These are phyloP conservation scores for Acaromyces ingoldii DNA, from an alignment of 1,284 basidiomycete species.

Conservation along the genomic window DNA sequence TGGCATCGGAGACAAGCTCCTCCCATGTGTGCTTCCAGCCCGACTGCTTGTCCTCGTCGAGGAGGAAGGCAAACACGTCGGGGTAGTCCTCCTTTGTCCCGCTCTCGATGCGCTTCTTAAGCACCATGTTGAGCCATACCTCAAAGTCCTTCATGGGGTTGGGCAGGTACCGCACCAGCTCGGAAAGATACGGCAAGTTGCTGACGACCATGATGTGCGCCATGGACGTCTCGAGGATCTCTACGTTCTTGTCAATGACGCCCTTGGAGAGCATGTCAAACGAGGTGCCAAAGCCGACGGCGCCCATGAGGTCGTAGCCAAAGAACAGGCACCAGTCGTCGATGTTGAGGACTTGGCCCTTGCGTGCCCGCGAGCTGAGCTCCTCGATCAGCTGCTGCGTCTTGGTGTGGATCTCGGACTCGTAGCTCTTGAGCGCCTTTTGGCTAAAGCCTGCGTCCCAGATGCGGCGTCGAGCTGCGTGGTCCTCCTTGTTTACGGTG, in stretches of 20 bases:
- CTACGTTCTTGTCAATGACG: slow-evolving; percentile 10
- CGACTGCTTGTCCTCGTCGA: background rate
- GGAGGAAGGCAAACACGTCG: background rate
- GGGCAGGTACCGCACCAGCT: background rate
- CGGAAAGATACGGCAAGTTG: slow-evolving; percentile 4
- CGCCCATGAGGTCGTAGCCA: slow-evolving; percentile 6
- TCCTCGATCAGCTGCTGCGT: background rate
- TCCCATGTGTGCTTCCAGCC: slow-evolving; percentile 5
- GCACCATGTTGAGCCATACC: slow-evolving; percentile 19
- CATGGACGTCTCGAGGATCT: slow-evolving; percentile 2
- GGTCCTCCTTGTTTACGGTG: background rate
- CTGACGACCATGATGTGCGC: background rate
- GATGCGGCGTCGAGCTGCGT: background rate
- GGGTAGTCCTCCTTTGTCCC: too few relatives aligned
- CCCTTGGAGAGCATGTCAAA: slow-evolving; percentile 6
- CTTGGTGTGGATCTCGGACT: background rate
- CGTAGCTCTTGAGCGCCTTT: background rate
- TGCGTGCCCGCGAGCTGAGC: background rate
- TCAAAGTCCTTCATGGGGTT: slow-evolving; percentile 19
- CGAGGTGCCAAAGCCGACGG: background rate
- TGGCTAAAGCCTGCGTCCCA: background rate
- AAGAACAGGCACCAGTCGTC: slow-evolving; percentile 17
- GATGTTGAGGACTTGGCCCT: slow-evolving; percentile 13
- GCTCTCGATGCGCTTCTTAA: too few relatives aligned
- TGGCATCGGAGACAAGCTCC: slow-evolving; percentile 14